Evolutionary conservation across 306 rosid species (phyloP).

Genomic region (Benincasa hispida): DNA sequence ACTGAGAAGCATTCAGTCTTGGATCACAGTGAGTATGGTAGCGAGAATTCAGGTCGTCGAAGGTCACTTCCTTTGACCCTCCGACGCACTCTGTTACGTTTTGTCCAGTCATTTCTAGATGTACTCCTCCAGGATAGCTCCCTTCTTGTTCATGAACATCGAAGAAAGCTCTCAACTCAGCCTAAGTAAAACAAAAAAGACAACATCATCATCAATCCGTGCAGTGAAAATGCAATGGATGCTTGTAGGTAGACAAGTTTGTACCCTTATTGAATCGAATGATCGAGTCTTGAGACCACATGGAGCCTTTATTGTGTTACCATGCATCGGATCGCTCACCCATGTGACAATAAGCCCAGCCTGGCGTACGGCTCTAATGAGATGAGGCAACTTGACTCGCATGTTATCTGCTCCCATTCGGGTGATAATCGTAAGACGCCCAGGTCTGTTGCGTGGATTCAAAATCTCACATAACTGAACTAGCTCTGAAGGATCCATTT

Average conservation of each 20-base stretch:
- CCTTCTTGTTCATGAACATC: conserved; percentile 41
- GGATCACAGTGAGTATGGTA: conserved; percentile 36
- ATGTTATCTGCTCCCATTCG: conserved; percentile 37
- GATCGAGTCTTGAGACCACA: conserved; percentile 38
- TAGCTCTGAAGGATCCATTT: conserved; percentile 32
- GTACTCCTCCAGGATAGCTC: conserved; percentile 34
- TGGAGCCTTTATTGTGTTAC: conserved; percentile 37
- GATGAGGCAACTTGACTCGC: conserved; percentile 27
- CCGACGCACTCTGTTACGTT: conserved; percentile 33
- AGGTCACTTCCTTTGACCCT: conserved; percentile 24
- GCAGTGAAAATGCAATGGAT: neutral
- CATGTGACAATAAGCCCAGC: conserved; percentile 33
- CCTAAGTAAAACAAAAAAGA: conserved; percentile 10
- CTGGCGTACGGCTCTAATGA: conserved; percentile 26
- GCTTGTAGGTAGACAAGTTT: neutral
- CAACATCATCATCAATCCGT: neutral
- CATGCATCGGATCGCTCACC: conserved; percentile 43
- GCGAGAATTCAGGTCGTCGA: conserved; percentile 28
- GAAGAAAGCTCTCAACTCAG: conserved; percentile 33
- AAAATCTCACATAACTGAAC: conserved; percentile 28
- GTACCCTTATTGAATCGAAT: conserved; percentile 30
- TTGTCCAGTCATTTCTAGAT: conserved; percentile 40
- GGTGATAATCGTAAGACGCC: conserved; percentile 27
- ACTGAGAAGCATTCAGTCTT: conserved; percentile 34
- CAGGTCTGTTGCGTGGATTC: conserved; percentile 26